Base-by-base conservation (phyloP, 1,284 basidiomycete genomes). In the Exsudoporus floridanus region DNA sequence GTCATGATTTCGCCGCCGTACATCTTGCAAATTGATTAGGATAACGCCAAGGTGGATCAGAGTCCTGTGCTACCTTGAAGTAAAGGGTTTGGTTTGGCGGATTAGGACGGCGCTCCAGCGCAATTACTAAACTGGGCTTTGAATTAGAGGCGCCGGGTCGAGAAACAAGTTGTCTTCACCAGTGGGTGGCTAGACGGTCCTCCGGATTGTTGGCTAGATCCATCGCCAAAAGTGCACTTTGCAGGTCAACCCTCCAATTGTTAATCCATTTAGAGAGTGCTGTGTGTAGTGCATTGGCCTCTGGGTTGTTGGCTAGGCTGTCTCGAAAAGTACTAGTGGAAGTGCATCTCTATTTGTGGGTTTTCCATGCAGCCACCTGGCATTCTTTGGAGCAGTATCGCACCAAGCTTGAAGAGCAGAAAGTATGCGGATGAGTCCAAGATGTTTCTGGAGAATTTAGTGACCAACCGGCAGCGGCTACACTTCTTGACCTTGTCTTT, bases 331-430 rank as follows among this genome's bases (percentile, higher is more conserved):
- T n/a, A n/a, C n/a, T n/a, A n/a, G n/a, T 33, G 12, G 54, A 46
- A 7, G 23, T 48, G 33, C 67, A 67, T 21, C 64, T 60, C 27
- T 38, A 38, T 42, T 66, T 69, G 49, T 66, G 67, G 7, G 60
- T 63, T 46, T 37, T 67, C 68, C 68, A 69, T 5, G 66, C 67
- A 2, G 52, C 55, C 10, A 54, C 53, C 41, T 66, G 67, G 38
- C 67, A 66, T 43, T 63, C 57, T 36, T 61, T 67, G 19, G 66
- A 68, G 45, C 67, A 69, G 42, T 70, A 68, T 12, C 64, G 64
- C 10, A 64, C 64, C 42, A 61, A 46, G 23, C 63, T 66, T 25
- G 45, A 13, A 9, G 7, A 28, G 18, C 4, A 21, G 16, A 8
- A 4, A 19, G 13, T 37, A 1, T 53, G 39, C 25, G 16, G 14